phyloP scores from a whole-genome alignment of 2,329 filamentous ascomycete genomes.

The Ophiocordyceps camponoti-rufipedis region DNA sequence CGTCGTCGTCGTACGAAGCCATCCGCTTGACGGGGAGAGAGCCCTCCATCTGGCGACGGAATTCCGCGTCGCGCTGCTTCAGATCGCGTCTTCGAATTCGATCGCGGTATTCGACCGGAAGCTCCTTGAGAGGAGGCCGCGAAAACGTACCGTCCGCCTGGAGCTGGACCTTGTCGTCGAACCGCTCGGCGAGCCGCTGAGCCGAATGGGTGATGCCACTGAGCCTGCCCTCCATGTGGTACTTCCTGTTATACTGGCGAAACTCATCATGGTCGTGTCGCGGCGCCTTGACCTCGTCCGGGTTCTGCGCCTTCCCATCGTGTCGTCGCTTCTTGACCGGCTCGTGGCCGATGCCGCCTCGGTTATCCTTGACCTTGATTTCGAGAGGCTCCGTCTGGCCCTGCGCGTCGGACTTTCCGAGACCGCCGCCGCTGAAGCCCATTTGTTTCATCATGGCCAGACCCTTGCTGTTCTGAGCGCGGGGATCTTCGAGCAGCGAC shows the following conservation, averaged over 20 bases:
- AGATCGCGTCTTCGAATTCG: constrained; percentile 53
- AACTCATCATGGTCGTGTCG: constrained; percentile 48
- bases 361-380: constrained; percentile 58
- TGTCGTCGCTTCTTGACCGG: constrained; percentile 65
- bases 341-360: constrained; percentile 70
- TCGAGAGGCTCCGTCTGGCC: constrained; percentile 50
- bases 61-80: constrained; percentile 46
- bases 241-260: constrained; percentile 49
- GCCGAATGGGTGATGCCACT: constrained; percentile 59
- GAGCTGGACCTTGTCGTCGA: constrained; percentile 38
- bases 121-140: constrained; percentile 36
- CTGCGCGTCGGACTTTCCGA: constrained; percentile 42
- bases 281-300: constrained; percentile 21
- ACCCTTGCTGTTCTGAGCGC: constrained; percentile 57
- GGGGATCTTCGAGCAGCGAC: constrained; percentile 44
- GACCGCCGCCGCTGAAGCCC: constrained; percentile 64
- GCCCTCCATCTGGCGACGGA: constrained; percentile 34
- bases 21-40: too few species aligned
- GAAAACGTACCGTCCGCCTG: constrained; percentile 10
- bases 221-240: constrained; percentile 47
- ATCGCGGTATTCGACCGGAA: constrained; percentile 66
- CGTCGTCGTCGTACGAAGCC: constrained; percentile 24
- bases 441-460: constrained; percentile 94
- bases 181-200: constrained; percentile 64
- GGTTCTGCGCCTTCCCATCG: constrained; percentile 39